Conservation (phyloP, 768 basidiomycete species). For the Pulveroboletus ravenelii region DNA sequence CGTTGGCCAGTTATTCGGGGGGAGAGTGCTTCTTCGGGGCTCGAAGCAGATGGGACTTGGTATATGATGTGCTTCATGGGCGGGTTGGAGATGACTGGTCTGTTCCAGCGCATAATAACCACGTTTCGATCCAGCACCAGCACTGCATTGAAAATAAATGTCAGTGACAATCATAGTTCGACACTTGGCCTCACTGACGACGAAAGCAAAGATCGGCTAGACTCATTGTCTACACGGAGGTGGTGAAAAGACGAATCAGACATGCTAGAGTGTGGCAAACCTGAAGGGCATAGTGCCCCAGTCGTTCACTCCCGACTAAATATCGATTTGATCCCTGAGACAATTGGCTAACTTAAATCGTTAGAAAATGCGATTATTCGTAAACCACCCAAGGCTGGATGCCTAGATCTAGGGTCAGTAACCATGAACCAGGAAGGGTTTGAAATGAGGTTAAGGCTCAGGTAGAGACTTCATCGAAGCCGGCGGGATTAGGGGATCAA, state of each 20-base stretch:
- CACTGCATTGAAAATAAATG: slow-evolving; percentile 4
- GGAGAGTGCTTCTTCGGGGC: not conserved
- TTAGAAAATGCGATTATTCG: not conserved
- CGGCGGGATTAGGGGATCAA: not conserved
- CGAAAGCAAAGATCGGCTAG: not conserved
- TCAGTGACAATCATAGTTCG: slow-evolving; percentile 4
- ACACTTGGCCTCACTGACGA: slow-evolving; percentile 11
- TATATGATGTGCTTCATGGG: not conserved
- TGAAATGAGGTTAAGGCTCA: not conserved
- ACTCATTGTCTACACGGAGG: not conserved
- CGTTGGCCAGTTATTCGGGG: not conserved
- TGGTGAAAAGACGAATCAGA: not conserved
- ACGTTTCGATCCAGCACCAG: not conserved
- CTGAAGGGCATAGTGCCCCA: not conserved
- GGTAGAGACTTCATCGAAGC: not conserved
- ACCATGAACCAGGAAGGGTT: not conserved
- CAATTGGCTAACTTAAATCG: slow-evolving; percentile 11
- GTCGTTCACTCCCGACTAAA: slow-evolving; percentile 1
- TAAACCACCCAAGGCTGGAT: not conserved
- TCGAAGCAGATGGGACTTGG: not conserved
- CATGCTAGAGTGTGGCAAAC: slow-evolving; percentile 4
- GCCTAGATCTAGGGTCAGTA: slow-evolving; percentile 6
- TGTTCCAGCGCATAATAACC: not conserved
- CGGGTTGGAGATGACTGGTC: not conserved
- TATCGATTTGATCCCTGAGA: not conserved